Percentiles rank a stretch among this genome's conserved stretches.
phyloP scores from a whole-genome alignment of 768 basidiomycete genomes.

The Phlebiopsis gigantea region DNA sequence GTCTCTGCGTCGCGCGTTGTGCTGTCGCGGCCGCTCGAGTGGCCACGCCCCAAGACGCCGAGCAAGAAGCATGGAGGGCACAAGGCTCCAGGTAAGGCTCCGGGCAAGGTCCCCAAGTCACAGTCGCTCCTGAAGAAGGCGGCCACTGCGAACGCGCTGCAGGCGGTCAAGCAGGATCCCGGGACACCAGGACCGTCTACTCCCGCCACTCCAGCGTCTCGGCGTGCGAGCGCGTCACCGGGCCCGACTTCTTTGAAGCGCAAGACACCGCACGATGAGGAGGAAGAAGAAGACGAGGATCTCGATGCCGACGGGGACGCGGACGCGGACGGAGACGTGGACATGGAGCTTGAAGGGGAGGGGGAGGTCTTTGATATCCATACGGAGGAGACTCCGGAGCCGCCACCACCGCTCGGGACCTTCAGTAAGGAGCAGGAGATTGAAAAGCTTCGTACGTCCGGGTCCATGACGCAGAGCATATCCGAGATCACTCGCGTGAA shows the following conservation, averaged over 20 bases:
- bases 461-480: constrained; percentile 98
- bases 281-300: constrained; percentile 34
- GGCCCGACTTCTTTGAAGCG: constrained; percentile 61
- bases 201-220: constrained; percentile 18
- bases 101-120: constrained; percentile 56
- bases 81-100: constrained; percentile 59
- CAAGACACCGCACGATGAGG: constrained; percentile 58
- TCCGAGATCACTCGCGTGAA: constrained; percentile 98
- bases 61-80: constrained; percentile 52
- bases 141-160: constrained; percentile 39
- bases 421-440: constrained; percentile 99
- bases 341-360: constrained; percentile 64
- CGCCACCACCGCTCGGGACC: constrained; percentile 46
- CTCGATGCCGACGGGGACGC: constrained; percentile 11
- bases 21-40: constrained; percentile 82
- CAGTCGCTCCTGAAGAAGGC: constrained; percentile 58
- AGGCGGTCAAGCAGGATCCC: constrained; percentile 19
- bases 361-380: constrained; percentile 63
- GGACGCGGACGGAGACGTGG: constrained; percentile 37
- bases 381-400: constrained; percentile 43
- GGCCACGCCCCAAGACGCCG: constrained; percentile 83
- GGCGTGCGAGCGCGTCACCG: constrained; percentile 47
- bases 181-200: constrained; percentile 20
- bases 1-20: constrained; percentile 84
- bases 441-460: constrained; percentile 94